Conservation (phyloP, 2,329 filamentous ascomycete species). For the Cladobotryum protrusum region DNA sequence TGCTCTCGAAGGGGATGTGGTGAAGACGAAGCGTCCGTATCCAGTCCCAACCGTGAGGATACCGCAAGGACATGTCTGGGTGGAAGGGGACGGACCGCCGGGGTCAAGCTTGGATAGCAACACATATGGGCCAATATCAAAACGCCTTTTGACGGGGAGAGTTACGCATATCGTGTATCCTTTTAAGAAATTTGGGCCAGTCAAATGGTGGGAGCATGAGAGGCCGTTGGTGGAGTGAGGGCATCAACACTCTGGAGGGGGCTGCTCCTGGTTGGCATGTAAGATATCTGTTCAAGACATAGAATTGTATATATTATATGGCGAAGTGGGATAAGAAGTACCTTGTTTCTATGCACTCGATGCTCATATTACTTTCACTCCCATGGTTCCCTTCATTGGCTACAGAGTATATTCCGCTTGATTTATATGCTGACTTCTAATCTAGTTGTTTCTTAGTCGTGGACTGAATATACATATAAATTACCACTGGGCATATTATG, state of each 20-base stretch:
- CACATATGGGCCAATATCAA: conserved; percentile 77
- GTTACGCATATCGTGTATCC: conserved; percentile 70
- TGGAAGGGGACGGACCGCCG: conserved; percentile 80
- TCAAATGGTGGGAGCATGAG: conserved; percentile 52
- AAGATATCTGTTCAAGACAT: neutral
- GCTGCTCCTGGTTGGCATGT: neutral
- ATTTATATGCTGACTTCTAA: no score
- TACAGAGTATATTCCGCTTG: no score
- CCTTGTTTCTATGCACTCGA: no score
- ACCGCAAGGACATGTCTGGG: conserved; percentile 83
- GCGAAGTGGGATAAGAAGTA: no score
- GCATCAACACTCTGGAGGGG: no score
- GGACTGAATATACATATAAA: no score
- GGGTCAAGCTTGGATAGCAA: conserved; percentile 76
- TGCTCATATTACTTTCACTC: no score
- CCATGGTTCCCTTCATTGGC: no score
- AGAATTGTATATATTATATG: no score
- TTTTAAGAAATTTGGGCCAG: conserved; percentile 48
- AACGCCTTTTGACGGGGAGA: conserved; percentile 66
- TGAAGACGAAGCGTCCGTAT: conserved; percentile 60
- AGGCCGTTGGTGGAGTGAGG: conserved; percentile 18
- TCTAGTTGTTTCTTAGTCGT: no score
- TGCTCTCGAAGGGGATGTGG: conserved; percentile 70
- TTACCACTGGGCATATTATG: no score
- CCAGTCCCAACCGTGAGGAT: conserved; percentile 53